These are phyloP conservation scores for Erodium chrysanthum DNA, from an alignment of 441 rosid genomes.

Conservation along the genomic window DNA sequence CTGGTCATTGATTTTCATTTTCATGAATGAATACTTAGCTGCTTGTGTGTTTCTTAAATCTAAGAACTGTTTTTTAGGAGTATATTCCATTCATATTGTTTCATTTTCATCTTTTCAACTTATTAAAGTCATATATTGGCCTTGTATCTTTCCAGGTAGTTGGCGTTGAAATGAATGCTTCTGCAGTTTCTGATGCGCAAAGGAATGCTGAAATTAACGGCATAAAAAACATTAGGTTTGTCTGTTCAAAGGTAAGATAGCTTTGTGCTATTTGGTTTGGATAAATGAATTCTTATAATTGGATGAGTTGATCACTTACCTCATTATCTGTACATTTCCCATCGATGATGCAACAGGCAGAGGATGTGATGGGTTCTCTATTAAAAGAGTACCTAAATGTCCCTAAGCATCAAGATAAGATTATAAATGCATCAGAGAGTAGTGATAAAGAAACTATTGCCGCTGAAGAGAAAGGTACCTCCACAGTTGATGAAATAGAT, in stretches of 20 bases:
- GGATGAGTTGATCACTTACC: background rate
- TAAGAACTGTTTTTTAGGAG: background rate
- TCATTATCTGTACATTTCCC: background rate
- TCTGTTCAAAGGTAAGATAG: conserved; percentile 67
- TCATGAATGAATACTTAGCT: background rate
- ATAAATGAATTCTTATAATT: background rate
- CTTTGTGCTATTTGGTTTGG: conserved; percentile 5
- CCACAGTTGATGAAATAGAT: background rate
- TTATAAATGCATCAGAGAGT: conserved; percentile 26
- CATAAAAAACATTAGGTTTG: conserved; percentile 76
- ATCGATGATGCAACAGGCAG: conserved; percentile 45
- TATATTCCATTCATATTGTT: background rate
- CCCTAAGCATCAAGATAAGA: conserved; percentile 33
- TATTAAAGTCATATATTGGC: background rate
- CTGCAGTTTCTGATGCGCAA: conserved; percentile 85
- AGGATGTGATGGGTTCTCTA: conserved; percentile 77
- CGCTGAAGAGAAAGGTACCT: conserved; percentile 7
- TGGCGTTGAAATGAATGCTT: conserved; percentile 84
- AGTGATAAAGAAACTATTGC: conserved; percentile 21
- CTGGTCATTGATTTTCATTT: background rate
- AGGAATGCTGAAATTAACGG: conserved; percentile 80
- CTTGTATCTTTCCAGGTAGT: conserved; percentile 41
- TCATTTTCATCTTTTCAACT: background rate
- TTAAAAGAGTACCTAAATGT: conserved; percentile 51
- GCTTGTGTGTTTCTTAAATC: background rate